A percentile compares a stretch with the other conserved stretches of the same genome.
These are phyloP conservation scores for Pichia sporocuriosa DNA, from an alignment of 805 yeast species.

Conservation along the genomic window DNA sequence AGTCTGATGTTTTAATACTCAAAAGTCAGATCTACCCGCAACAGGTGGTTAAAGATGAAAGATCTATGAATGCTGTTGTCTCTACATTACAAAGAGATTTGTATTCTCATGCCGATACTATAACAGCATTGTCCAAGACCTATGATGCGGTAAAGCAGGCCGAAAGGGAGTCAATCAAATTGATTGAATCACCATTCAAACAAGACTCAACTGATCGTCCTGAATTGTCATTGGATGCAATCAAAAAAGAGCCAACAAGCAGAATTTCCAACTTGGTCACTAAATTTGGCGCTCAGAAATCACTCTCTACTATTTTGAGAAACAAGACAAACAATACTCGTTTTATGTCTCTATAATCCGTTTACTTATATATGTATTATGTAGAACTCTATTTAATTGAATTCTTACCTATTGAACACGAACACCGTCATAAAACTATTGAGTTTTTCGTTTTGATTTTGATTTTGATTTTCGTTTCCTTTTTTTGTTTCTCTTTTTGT, in stretches of 20 bases:
- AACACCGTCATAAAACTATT: too few relatives aligned
- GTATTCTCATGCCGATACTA: constrained; percentile 7
- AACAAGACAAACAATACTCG: constrained; percentile 6
- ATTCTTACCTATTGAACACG: too few relatives aligned
- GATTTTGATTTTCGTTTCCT: too few relatives aligned
- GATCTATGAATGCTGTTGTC: constrained; percentile 24
- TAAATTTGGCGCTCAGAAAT: neutral
- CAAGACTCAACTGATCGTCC: neutral
- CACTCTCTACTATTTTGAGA: constrained; percentile 1
- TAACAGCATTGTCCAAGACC: neutral
- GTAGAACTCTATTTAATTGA: too few relatives aligned
- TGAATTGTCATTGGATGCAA: neutral
- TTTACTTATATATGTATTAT: neutral
- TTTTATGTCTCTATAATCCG: constrained; percentile 1
- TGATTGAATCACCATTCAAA: neutral
- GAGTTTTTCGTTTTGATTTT: too few relatives aligned
- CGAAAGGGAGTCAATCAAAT: neutral
- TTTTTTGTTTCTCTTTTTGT: too few relatives aligned
- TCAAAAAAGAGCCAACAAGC: neutral
- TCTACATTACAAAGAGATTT: constrained; percentile 20
- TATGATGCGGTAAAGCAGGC: neutral
- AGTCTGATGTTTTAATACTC: constrained; percentile 22
- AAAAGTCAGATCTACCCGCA: constrained; percentile 27
- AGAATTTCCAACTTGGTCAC: neutral
- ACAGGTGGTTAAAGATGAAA: constrained; percentile 22